Base-by-base conservation (phyloP, 345 rosid genomes). In the Ceriops zippeliana region DNA sequence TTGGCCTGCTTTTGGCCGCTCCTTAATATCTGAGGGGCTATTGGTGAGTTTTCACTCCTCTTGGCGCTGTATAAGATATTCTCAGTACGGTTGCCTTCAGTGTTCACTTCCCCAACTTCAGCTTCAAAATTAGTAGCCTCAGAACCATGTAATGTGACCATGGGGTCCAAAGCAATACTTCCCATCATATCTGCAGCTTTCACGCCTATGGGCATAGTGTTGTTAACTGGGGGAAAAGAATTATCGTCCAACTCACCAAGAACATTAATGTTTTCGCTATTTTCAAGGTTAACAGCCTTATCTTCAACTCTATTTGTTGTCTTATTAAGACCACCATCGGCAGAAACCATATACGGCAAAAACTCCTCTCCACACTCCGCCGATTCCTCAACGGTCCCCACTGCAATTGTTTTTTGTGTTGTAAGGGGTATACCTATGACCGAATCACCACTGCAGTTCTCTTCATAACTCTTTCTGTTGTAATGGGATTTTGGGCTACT, bases 381-480 rank as follows among this genome's bases (percentile, higher is more conserved):
- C 66, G 37, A 61, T 34, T 26, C 37, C 42, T 35, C 57, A 38
- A 17, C 63, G 16, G 34, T 61, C 35, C 21, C 54, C 5, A 5
- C 35, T 13, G 34, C 27, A 49, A 60, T 32, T 17, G 7, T 24
- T 13, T 20, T 2, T 46, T 65, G 22, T 26, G 28, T 57, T 15
- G 16, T 21, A 7, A 34, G 11, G 27, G 70, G 26, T 35, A 21
- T 66, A 47, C 65, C 61, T 4, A 16, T 9, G 32, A 49, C 7
- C 32, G 51, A 22, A 51, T 73, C 57, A 9, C 52, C 20, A 47
- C 56, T n/a, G 32, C 57, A 31, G 42, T 61, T 70, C 11, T 27
- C 61, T 49, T 38, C 63, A 57, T 32, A 62, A 70, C 17, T 70
- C 49, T 67, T 67, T 8, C 21, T 57, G 26, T 54, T 58, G 58